These are phyloP conservation scores for Nicotiana rustica DNA, from an alignment of 305 asterid genomes.

Conservation along the genomic window DNA sequence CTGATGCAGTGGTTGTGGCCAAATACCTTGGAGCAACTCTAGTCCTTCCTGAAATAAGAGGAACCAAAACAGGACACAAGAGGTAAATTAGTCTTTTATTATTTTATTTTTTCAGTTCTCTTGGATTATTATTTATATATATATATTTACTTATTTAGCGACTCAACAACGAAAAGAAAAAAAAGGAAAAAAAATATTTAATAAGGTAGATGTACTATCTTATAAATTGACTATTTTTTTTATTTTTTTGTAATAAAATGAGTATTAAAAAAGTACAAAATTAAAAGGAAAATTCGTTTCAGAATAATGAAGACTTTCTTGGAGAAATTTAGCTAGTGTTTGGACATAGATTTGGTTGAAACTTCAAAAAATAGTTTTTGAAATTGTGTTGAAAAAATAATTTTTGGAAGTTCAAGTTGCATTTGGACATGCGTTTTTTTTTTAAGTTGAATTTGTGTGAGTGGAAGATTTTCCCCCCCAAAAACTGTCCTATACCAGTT, in stretches of 20 bases:
- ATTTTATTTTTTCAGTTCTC: not conserved
- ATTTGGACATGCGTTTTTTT: too few relatives aligned
- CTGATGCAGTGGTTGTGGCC: constrained; percentile 60
- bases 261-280: not conserved
- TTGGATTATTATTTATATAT: not conserved
- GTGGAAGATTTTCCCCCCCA: too few relatives aligned
- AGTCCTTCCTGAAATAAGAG: constrained; percentile 61
- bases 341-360: too few relatives aligned
- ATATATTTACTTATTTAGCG: not conserved
- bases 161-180: not conserved
- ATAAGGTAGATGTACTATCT: not conserved
- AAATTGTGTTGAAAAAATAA: too few relatives aligned
- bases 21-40: constrained; percentile 67
- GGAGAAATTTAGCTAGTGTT: too few relatives aligned
- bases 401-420: too few relatives aligned
- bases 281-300: not conserved
- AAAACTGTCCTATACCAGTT: too few relatives aligned
- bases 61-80: constrained; percentile 40
- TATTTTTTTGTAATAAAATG: not conserved
- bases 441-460: too few relatives aligned
- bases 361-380: too few relatives aligned
- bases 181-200: not conserved
- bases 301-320: not conserved
- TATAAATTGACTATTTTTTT: not conserved
- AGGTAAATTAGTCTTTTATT: constrained; percentile 42